Evolutionary conservation across 257 asterid species (phyloP), one percentile per base, ranked within the genome.

Genomic region (Plectranthus barbatus): DNA sequence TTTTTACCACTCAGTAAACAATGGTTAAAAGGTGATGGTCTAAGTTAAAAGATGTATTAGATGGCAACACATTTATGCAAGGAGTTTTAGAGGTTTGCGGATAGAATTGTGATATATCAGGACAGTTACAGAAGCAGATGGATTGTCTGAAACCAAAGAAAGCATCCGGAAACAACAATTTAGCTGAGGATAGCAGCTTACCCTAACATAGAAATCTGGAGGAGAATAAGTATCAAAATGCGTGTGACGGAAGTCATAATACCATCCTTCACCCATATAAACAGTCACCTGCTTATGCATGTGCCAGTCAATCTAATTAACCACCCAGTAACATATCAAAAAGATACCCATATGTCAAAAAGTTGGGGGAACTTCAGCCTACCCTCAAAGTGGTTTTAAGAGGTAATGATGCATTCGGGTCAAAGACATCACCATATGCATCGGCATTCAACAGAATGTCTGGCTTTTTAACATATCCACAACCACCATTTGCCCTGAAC

Each of bases 221-320:
- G 97, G 97, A 62, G 97, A 90, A 67, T 80, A 90, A 9, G 73
- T 63, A 70, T 91, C 97, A 0, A 91, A 91, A 71, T 91, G 86
- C 11, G 91, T 79, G 40, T 79, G 96, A 19, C 60, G 64, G 68
- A 91, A 91, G 77, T 85, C 95, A 37, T 69, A 74, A 76, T 87
- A 79, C 97, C 97, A 91, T 74, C 97, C 96, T 73, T 87, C 97
- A 34, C 97, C 97, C 97, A 87, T 91, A 58, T 71, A 87, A 19
- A 87, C 71, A 9, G 94, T 85, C 69, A 91, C 97, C 97, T 91
- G 81, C 47, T 72, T 45, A 49, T 42, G 26, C 53, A 37, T 29
- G 59, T 19, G 56, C 39, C 49, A 56, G 63, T 37, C 20, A 1
- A 48, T 11, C 6, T 24, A 58, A 71, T 17, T 17, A 57, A 55